Evolutionary conservation across 164 flowering plant species (phyloP).

Genomic region (Cinnamomum micranthum): DNA sequence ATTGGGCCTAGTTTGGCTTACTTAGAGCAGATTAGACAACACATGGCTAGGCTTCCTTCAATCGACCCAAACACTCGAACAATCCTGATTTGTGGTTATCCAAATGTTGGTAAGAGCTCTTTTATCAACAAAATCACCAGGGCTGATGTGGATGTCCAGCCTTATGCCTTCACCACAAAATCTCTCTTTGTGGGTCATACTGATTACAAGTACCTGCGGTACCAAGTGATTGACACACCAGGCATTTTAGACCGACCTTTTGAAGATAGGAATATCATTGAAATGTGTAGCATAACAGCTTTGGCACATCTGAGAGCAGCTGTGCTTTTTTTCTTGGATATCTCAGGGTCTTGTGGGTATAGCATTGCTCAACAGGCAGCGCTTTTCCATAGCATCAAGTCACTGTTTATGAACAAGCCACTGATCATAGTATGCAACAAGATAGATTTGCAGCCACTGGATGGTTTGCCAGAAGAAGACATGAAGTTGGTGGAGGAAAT

Average conservation of each 20-base stretch:
- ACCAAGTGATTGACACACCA: slow-evolving; percentile 94
- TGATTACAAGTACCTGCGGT: slow-evolving; percentile 76
- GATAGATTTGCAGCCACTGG: slow-evolving; percentile 86
- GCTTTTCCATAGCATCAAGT: slow-evolving; percentile 84
- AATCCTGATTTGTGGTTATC: slow-evolving; percentile 82
- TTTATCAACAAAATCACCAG: slow-evolving; percentile 87
- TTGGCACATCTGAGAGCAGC: slow-evolving; percentile 90
- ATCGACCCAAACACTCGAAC: slow-evolving; percentile 91
- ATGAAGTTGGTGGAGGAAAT: slow-evolving; percentile 68
- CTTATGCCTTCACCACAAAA: slow-evolving; percentile 92
- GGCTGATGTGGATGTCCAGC: slow-evolving; percentile 96
- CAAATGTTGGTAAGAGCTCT: slow-evolving; percentile 92
- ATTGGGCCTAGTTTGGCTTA: slow-evolving; percentile 80
- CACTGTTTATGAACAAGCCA: slow-evolving; percentile 86
- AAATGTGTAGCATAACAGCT: slow-evolving; percentile 96
- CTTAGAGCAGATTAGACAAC: slow-evolving; percentile 83
- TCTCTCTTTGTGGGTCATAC: slow-evolving; percentile 95
- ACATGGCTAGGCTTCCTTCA: slow-evolving; percentile 91
- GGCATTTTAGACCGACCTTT: slow-evolving; percentile 91
- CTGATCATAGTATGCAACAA: slow-evolving; percentile 83
- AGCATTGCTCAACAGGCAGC: slow-evolving; percentile 87
- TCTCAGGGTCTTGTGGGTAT: slow-evolving; percentile 89
- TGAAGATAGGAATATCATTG: slow-evolving; percentile 92
- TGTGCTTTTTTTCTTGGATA: slow-evolving; percentile 75
- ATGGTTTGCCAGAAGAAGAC: slow-evolving; percentile 71